phyloP scores from a whole-genome alignment of 805 yeast genomes.

The Metschnikowia bowlesiae region DNA sequence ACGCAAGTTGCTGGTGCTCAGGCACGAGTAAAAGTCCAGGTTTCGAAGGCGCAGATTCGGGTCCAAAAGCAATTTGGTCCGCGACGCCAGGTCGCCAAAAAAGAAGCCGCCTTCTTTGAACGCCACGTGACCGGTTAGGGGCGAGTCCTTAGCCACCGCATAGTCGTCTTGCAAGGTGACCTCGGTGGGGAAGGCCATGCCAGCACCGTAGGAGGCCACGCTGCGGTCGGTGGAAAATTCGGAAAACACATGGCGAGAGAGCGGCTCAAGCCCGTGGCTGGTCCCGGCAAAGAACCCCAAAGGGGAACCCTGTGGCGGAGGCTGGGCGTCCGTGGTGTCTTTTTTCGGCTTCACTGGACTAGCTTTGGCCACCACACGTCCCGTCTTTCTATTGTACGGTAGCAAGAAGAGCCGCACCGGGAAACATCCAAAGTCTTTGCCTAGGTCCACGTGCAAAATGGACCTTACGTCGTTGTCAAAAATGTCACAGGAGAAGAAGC shows the following conservation, averaged over 20 bases:
- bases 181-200: neutral
- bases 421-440: no score
- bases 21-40: neutral
- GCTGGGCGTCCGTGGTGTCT: no score
- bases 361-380: no score
- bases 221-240: neutral
- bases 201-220: neutral
- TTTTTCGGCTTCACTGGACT: no score
- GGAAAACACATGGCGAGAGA: neutral
- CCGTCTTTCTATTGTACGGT: no score
- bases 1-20: neutral
- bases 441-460: no score
- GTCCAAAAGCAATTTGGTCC: neutral
- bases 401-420: no score
- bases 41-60: neutral
- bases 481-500: no score
- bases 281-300: neutral
- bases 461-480: no score
- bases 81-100: neutral
- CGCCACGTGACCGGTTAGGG: neutral
- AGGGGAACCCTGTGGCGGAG: no score
- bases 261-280: neutral
- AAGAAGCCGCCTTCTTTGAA: neutral
- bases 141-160: neutral
- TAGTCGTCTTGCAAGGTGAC: neutral